Evolutionary conservation across 208 protist genomes (phyloP).

Genomic region (Vickermania ingenoplastis): DNA sequence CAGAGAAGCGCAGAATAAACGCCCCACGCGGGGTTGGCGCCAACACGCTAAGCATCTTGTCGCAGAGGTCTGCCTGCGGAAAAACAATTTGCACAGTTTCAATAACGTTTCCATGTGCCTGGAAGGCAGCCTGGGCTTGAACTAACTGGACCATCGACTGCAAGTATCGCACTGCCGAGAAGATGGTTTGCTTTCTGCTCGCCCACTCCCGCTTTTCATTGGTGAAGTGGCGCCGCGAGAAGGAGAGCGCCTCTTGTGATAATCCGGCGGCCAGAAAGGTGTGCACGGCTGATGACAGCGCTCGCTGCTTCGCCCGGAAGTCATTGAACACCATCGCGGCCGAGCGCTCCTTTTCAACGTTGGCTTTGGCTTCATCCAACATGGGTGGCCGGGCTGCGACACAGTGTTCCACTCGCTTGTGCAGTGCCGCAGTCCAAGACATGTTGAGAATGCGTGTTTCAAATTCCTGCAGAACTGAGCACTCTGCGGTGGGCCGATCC

Average conservation of each 20-base stretch:
- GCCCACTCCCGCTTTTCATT: constrained; percentile 66
- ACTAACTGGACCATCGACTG: constrained; percentile 74
- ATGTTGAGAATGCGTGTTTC: constrained; percentile 48
- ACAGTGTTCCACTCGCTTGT: constrained; percentile 68
- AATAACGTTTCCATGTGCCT: constrained; percentile 42
- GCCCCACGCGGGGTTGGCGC: constrained; percentile 23
- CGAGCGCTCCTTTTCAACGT: constrained; percentile 37
- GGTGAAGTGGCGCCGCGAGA: constrained; percentile 57
- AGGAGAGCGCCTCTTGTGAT: constrained; percentile 41
- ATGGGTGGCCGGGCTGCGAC: constrained; percentile 29
- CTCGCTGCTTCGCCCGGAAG: constrained; percentile 49
- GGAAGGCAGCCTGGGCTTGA: constrained; percentile 51
- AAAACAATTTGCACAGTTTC: constrained; percentile 73
- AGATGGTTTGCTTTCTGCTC: constrained; percentile 30
- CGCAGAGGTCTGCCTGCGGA: constrained; percentile 60
- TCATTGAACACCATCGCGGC: constrained; percentile 29
- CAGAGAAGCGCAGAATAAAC: constrained; percentile 58
- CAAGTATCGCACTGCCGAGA: constrained; percentile 58
- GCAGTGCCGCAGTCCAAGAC: constrained; percentile 58
- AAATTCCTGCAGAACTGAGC: constrained; percentile 13
- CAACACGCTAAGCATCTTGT: constrained; percentile 59
- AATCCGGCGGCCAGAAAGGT: constrained; percentile 41
- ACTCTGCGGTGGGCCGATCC: not conserved
- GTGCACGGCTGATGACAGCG: constrained; percentile 57
- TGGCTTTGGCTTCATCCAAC: constrained; percentile 34